A percentile compares a stretch with the other conserved stretches of the same genome.
phyloP scores from a whole-genome alignment of 352 stramenopile genomes.

The Globisporangium splendens region DNA sequence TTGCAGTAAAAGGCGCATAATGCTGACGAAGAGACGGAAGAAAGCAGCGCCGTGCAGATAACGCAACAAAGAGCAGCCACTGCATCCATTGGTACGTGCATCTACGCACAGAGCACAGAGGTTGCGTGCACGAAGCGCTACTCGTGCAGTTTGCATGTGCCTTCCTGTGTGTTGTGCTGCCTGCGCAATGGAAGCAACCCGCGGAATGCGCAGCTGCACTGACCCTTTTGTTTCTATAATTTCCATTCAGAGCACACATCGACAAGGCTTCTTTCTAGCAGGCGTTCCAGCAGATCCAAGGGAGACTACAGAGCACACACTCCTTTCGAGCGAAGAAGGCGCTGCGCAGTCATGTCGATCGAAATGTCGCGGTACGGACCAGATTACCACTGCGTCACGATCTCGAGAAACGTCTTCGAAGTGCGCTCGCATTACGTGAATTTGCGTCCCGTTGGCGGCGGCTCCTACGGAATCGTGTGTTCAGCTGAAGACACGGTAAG shows the following conservation, averaged over 20 bases:
- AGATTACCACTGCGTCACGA: slow-evolving; percentile 78
- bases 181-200: no score
- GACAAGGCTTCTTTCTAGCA: no score
- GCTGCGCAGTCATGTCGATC: slow-evolving; percentile 46
- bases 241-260: no score
- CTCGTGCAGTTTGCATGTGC: neutral
- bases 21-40: slow-evolving; percentile 7
- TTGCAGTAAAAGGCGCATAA: slow-evolving; percentile 2
- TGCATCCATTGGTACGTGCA: neutral
- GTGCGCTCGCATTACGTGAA: slow-evolving; percentile 81
- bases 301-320: no score
- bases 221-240: no score
- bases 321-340: no score
- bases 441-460: slow-evolving; percentile 70
- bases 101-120: no score
- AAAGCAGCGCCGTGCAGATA: slow-evolving; percentile 6
- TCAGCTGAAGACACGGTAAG: slow-evolving; percentile 88
- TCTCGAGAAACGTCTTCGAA: slow-evolving; percentile 81
- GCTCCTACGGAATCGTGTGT: slow-evolving; percentile 92
- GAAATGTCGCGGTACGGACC: slow-evolving; percentile 74
- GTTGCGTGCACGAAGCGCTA: no score
- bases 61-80: slow-evolving; percentile 6
- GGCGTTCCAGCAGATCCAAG: no score
- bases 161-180: neutral
- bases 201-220: no score